A percentile compares a stretch with the other conserved stretches of the same genome.
These are phyloP conservation scores for Colletotrichum tanaceti DNA, from an alignment of 2,329 filamentous ascomycete species.

Conservation along the genomic window DNA sequence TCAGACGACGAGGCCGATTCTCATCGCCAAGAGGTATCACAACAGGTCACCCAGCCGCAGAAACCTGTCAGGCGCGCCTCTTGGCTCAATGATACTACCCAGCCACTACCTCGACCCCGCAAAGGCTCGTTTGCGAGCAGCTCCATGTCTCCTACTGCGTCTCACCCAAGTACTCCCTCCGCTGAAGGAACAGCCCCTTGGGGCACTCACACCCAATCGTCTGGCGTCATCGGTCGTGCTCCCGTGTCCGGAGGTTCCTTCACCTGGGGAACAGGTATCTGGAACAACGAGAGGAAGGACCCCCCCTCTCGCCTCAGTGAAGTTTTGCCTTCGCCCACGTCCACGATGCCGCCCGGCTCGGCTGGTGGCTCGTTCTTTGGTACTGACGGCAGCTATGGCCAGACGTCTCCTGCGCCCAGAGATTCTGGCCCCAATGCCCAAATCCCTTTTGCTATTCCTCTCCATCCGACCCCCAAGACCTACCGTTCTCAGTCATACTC, in stretches of 20 bases:
- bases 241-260: conserved; percentile 63
- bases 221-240: conserved; percentile 60
- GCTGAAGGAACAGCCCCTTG: conserved; percentile 68
- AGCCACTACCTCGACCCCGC: conserved; percentile 70
- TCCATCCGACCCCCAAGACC: conserved; percentile 91
- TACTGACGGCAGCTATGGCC: conserved; percentile 57
- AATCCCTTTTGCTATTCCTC: conserved; percentile 86
- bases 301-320: conserved; percentile 79
- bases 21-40: conserved; percentile 64
- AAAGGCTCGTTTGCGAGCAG: conserved; percentile 82
- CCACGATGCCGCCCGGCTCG: conserved; percentile 62
- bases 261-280: conserved; percentile 83
- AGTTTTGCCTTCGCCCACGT: conserved; percentile 80
- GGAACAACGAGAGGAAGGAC: conserved; percentile 83
- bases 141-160: conserved; percentile 82
- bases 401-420: conserved; percentile 63
- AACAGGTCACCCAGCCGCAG: conserved; percentile 60
- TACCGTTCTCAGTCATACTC: conserved; percentile 98
- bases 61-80: conserved; percentile 80
- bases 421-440: conserved; percentile 69
- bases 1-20: conserved; percentile 91
- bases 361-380: conserved; percentile 61
- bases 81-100: conserved; percentile 87
- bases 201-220: conserved; percentile 64
- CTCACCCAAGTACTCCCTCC: conserved; percentile 80